Base-by-base conservation (phyloP, 352 stramenopile genomes). In the Plasmopara halstedii region DNA sequence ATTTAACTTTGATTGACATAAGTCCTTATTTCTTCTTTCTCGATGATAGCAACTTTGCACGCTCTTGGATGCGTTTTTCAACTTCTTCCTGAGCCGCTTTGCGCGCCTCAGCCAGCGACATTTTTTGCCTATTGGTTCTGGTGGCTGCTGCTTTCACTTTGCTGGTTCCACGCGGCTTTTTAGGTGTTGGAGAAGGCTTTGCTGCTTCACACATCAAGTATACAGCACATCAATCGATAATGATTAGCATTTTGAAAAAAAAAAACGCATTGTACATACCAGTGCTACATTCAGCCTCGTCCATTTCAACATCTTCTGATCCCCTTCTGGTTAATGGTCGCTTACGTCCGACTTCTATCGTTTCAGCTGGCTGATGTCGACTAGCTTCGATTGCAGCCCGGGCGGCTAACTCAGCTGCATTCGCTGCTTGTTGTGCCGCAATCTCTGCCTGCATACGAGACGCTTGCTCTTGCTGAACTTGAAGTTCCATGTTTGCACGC, bases 41-140 rank as follows among this genome's bases (percentile, higher is more conserved):
- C 7, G 68, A 63, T 20, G 69, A 64, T 8, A 90, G 50, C 22
- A 61, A 46, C 36, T 70, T 77, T 20, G 73, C 53, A 31, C 78
- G 78, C 37, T 81, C 75, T 38, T 88, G 69, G 14, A 83, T 78
- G 9, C 78, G 75, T 25, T 67, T 65, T 25, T 82, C 72, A 9
- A 88, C 67, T n/a, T 85, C 75, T 22, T 83, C 71, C 46, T 85
- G 76, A n/a, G 78, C 78, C 17, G 73, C 75, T 27, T 70, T 72
- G 27, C 75, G 68, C 9, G 73, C 78, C 33, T 86, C 71, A 19
- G 70, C 78, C 26, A 88, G 34, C 14, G 70, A 68, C 64, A 76
- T 79, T 42, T 75, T 75, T 48, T 68, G 52, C 32, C 80, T 62
- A 37, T 47, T 39, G 20, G 45, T 39, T 26, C 22, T 53, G 31